These are phyloP conservation scores for Echinochloa phyllopogon DNA, from an alignment of 176 grass and related monocot genomes.

Conservation along the genomic window DNA sequence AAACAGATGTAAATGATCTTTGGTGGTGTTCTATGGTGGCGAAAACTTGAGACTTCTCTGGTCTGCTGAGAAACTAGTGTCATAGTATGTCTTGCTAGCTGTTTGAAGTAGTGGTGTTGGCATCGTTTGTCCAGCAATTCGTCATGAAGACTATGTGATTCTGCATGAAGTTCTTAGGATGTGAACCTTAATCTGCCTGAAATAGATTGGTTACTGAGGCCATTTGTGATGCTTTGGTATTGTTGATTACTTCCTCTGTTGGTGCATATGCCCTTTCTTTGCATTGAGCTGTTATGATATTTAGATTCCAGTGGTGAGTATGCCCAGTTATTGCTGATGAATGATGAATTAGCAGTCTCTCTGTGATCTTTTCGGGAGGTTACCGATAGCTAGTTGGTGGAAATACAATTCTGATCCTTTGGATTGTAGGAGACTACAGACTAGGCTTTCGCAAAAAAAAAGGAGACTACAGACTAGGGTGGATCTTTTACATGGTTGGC, in stretches of 20 bases:
- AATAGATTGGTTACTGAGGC: not conserved
- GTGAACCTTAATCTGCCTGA: conserved; percentile 10
- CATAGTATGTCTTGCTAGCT: not conserved
- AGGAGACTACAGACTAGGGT: too few species aligned
- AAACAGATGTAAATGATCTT: conserved; percentile 29
- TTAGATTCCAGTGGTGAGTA: not conserved
- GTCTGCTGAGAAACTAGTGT: not conserved
- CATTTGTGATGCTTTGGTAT: not conserved
- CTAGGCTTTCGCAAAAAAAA: too few species aligned
- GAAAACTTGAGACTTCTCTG: not conserved
- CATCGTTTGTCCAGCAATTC: conserved; percentile 9
- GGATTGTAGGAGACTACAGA: too few species aligned
- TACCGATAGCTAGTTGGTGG: too few species aligned
- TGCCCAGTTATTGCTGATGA: not conserved
- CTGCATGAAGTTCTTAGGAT: not conserved
- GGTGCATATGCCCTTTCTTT: not conserved
- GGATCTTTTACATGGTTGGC: too few species aligned
- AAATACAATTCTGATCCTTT: too few species aligned
- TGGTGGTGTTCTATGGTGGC: not conserved
- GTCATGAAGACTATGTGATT: not conserved
- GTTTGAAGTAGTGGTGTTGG: conserved; percentile 24
- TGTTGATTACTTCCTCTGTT: not conserved
- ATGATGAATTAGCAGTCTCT: too few species aligned
- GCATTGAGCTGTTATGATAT: not conserved
- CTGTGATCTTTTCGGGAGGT: too few species aligned